Evolutionary conservation across 176 grass and related monocot genomes (phyloP).

Genomic region (Pharus latifolius): DNA sequence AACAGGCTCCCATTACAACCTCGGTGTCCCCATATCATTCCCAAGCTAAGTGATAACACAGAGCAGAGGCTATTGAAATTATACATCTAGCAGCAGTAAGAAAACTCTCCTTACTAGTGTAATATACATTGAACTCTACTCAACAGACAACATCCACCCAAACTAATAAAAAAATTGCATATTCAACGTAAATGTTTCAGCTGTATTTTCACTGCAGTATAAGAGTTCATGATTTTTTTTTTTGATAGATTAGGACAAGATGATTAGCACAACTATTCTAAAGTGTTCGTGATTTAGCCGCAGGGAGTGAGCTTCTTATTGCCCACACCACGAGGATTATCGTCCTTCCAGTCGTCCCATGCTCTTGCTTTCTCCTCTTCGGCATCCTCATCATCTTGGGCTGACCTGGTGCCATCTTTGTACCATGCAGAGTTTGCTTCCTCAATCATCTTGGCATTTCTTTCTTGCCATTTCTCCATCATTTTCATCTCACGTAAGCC

Average conservation of each 20-base stretch:
- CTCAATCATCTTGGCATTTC: constrained; percentile 48
- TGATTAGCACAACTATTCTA: no score
- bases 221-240: no score
- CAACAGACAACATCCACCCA: not conserved
- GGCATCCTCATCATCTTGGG: constrained; percentile 56
- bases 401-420: constrained; percentile 32
- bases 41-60: constrained; percentile 15
- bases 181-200: not conserved
- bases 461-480: constrained; percentile 85
- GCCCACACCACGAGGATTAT: constrained; percentile 83
- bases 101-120: no score
- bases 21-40: no score
- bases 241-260: no score
- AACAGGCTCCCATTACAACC: no score
- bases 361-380: constrained; percentile 80
- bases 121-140: not conserved
- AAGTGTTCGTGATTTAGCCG: constrained; percentile 27
- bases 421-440: constrained; percentile 75
- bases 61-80: constrained; percentile 9
- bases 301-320: constrained; percentile 98
- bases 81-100: no score
- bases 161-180: not conserved
- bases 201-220: not conserved
- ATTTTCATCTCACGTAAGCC: constrained; percentile 89
- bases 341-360: constrained; percentile 95